Evolutionary conservation across 1,284 basidiomycete genomes (phyloP), one percentile per base, ranked within the genome.

Genomic region (Apiotrichum gamsii): DNA sequence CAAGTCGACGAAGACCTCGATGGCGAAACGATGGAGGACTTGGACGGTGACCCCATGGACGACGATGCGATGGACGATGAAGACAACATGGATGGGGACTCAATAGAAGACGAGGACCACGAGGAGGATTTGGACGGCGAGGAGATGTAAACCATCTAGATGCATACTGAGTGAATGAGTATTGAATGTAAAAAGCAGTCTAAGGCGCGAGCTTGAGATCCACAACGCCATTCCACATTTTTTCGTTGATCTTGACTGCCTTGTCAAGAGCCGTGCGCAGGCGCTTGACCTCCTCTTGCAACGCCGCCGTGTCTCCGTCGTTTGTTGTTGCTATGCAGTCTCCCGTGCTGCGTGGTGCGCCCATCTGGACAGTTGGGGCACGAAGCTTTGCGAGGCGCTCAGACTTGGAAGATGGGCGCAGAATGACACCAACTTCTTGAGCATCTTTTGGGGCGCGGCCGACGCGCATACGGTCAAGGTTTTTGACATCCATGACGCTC

Each of bases 171-270:
- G 25, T 15, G 21, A 29, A 33, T 34, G 20, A 8, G 18, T 28
- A 40, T 25, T 30, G 25, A 21, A 34, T 41, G 33, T 31, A 33
- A 8, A 34, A 10, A 38, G 16, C 21, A 28, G 21, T 38, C 36
- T 44, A 49, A 23, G 34, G 18, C 16, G 46, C 43, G 51, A 65
- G 19, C 29, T 62, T 59, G 32, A 64, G 28, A 43, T 72, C 68
- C 16, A 72, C 64, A 0, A 91, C 80, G 2, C 78, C 80, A 57
- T 85, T 84, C 90, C 90, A 93, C 84, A 93, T 91, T 43, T 80
- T 77, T 61, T 91, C 87, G 58, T 93, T 94, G 48, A 91, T 78
- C 28, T 82, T 80, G 61, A 87, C 87, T 4, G 90, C 90, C 64
- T 82, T 83, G 21, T 80, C 80, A 1, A 94, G 73, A 54, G 88